Base-by-base conservation (phyloP, 2,329 filamentous ascomycete genomes). In the Fusarium solani-melongenae region DNA sequence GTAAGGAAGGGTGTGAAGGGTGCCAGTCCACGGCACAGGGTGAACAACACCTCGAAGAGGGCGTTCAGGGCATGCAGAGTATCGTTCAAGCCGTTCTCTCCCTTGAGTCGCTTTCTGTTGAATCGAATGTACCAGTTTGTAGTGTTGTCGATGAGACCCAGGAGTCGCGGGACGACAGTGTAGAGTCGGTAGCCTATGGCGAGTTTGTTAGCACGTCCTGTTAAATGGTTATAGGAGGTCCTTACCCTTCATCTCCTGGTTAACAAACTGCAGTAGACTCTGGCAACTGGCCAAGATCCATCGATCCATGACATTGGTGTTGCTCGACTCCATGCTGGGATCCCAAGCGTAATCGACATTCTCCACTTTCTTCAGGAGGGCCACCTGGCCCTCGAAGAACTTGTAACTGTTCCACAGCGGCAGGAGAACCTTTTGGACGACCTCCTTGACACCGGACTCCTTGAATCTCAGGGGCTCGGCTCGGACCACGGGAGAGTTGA, bases 81-180 rank as follows among this genome's bases (percentile, higher is more conserved):
- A 81, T 98, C 96, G 15, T 95, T 89, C 27, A 94, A 83, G 20
- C 95, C 94, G 73, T 94, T 91, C 80, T 97, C 95, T 49, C 95
- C 95, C 90, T 98, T 98, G 75, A 98, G 87, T 63, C 95, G 91
- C 82, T 93, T 93, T 63, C 95, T 90, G 86, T 98, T 98, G 86
- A 98, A 97, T 70, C 95, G 90, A 81, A 98, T 98, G 84, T 98
- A 98, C 95, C 95, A 98, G 84, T 98, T 98, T n/a, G 95, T 98
- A 5, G 94, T 95, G 83, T 97, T 95, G 79, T 98, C 96, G 74
- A 98, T 97, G 78, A 97, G 89, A 66, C 89, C 89, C 20, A 97
- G 88, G 69, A 98, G 85, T 72, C 93, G 89, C 9, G 95, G 95
- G 51, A 98, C 95, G 51, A 98, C 96, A 2, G 95, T 98, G 83